A percentile compares a stretch with the other conserved stretches of the same genome.
Conservation (phyloP, 2,329 filamentous ascomycete species). For the Myriosclerotinia duriaeana region DNA sequence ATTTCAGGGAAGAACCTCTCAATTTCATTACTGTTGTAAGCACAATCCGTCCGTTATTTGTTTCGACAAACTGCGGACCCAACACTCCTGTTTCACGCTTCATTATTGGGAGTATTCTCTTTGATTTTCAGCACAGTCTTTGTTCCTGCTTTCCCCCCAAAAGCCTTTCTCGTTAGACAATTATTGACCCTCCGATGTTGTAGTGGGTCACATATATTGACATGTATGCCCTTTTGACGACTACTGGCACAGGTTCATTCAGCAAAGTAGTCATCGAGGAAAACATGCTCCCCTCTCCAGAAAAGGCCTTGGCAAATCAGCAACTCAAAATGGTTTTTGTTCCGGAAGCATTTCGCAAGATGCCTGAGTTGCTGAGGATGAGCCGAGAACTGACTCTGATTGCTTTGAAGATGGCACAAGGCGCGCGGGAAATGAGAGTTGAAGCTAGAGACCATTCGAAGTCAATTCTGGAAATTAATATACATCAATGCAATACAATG, state of each 20-base stretch:
- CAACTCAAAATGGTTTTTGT: not conserved
- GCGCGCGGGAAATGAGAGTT: conserved; percentile 29
- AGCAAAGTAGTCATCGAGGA: conserved; percentile 47
- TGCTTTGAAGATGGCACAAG: conserved; percentile 30
- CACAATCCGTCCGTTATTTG: not conserved
- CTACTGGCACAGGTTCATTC: conserved; percentile 52
- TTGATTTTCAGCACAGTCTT: not conserved
- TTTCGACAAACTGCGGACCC: not conserved
- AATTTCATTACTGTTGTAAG: conserved; percentile 50
- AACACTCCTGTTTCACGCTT: not conserved
- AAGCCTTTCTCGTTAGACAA: not conserved
- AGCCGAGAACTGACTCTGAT: conserved; percentile 34
- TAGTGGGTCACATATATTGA: conserved; percentile 54
- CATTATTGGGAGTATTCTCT: not conserved
- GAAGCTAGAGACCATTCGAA: conserved; percentile 21
- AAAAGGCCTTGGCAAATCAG: not conserved
- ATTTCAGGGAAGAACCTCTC: conserved; percentile 47
- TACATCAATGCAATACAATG: not conserved
- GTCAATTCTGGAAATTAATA: not conserved
- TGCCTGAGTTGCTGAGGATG: conserved; percentile 20
- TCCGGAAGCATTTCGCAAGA: not conserved
- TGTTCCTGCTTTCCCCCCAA: not conserved
- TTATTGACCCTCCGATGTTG: not conserved
- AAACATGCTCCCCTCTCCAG: conserved; percentile 48
- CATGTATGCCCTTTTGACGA: conserved; percentile 54